Percentiles rank a stretch among this genome's conserved stretches.
Evolutionary conservation across 352 stramenopile genomes (phyloP).

Genomic region (Paralagenidium karlingii): DNA sequence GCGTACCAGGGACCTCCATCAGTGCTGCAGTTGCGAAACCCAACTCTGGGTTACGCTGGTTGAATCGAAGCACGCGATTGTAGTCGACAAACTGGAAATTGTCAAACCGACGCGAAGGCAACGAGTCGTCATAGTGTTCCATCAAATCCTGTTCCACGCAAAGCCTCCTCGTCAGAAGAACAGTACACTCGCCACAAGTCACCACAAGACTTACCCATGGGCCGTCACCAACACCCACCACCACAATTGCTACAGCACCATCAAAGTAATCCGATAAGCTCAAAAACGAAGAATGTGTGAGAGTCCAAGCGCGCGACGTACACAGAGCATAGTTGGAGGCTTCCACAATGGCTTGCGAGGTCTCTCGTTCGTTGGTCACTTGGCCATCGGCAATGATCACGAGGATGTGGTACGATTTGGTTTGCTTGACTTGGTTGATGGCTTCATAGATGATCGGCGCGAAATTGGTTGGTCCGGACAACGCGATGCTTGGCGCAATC

Average conservation of each 20-base stretch:
- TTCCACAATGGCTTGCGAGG: slow-evolving; percentile 45
- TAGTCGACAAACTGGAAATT: slow-evolving; percentile 78
- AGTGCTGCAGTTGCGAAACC: slow-evolving; percentile 52
- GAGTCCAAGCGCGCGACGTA: slow-evolving; percentile 12
- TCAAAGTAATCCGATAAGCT: neutral
- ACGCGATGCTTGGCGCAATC: slow-evolving; percentile 27
- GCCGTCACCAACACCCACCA: slow-evolving; percentile 64
- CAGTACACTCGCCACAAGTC: neutral
- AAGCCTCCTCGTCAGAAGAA: too few relatives aligned
- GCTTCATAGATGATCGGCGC: slow-evolving; percentile 64
- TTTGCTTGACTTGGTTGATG: slow-evolving; percentile 34
- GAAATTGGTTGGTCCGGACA: slow-evolving; percentile 65
- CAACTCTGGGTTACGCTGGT: slow-evolving; percentile 31
- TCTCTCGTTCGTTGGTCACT: slow-evolving; percentile 54
- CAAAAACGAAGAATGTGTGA: neutral
- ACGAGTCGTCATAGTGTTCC: slow-evolving; percentile 40
- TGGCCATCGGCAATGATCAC: slow-evolving; percentile 69
- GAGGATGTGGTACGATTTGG: slow-evolving; percentile 46
- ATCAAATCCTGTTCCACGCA: slow-evolving; percentile 44
- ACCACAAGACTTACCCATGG: slow-evolving; percentile 25
- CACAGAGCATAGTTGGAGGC: slow-evolving; percentile 58
- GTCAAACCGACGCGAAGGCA: slow-evolving; percentile 46
- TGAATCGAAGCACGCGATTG: slow-evolving; percentile 31
- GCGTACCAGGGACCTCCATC: slow-evolving; percentile 43
- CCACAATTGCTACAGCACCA: slow-evolving; percentile 42